A percentile compares a stretch with the other conserved stretches of the same genome.
Evolutionary conservation across 352 stramenopile genomes (phyloP).

Genomic region (Pythium phragmiticola): DNA sequence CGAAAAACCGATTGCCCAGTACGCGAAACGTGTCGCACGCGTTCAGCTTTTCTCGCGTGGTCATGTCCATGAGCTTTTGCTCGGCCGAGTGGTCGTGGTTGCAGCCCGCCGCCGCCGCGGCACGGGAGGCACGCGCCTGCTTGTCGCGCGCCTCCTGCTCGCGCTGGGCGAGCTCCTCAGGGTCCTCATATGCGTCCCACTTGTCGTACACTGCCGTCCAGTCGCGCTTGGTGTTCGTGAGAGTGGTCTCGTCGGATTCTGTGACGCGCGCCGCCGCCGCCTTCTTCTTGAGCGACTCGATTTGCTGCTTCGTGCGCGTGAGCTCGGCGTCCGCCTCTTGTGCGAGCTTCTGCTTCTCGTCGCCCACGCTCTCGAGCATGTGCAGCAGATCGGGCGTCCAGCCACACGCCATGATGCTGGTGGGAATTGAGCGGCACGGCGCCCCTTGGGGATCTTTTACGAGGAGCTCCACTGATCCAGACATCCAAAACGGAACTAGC

Average conservation of each 20-base stretch:
- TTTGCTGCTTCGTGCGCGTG: slow-evolving; percentile 36
- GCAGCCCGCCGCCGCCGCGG: slow-evolving; percentile 39
- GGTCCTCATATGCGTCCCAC: slow-evolving; percentile 80
- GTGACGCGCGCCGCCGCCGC: slow-evolving; percentile 18
- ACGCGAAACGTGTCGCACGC: slow-evolving; percentile 66
- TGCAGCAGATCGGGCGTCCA: slow-evolving; percentile 61
- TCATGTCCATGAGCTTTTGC: slow-evolving; percentile 88
- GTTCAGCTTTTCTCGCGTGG: slow-evolving; percentile 52
- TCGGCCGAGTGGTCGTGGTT: slow-evolving; percentile 88
- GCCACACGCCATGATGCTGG: slow-evolving; percentile 53
- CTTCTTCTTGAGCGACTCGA: slow-evolving; percentile 34
- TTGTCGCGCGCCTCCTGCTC: slow-evolving; percentile 66
- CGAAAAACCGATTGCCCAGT: slow-evolving; percentile 75
- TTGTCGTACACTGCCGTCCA: slow-evolving; percentile 80
- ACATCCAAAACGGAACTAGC: too few relatives aligned
- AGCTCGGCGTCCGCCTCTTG: slow-evolving; percentile 36
- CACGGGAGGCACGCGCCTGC: slow-evolving; percentile 45
- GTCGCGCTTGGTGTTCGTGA: slow-evolving; percentile 35
- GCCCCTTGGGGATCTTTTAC: too few relatives aligned
- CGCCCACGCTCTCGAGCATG: slow-evolving; percentile 65
- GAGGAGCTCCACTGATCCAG: too few relatives aligned
- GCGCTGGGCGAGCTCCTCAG: slow-evolving; percentile 66
- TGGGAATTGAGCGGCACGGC: too few relatives aligned
- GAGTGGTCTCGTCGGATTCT: not conserved
- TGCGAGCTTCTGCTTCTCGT: slow-evolving; percentile 56